These are phyloP conservation scores for Oehlia diaphana DNA, from an alignment of 192 early-diverging fungal species.

Conservation along the genomic window DNA sequence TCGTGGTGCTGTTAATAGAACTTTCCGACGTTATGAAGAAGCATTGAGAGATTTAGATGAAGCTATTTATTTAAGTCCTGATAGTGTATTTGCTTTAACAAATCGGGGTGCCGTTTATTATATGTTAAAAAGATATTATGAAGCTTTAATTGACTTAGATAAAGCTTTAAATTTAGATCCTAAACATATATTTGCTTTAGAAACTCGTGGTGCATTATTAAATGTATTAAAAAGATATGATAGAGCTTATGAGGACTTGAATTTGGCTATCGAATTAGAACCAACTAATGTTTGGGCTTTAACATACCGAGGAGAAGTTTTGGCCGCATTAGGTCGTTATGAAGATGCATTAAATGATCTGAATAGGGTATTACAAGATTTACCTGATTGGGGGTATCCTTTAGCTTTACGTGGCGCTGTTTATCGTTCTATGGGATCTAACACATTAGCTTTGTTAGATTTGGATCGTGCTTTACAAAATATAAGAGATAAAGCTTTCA, in stretches of 20 bases:
- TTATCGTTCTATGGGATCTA: background rate
- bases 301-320: conserved; percentile 8
- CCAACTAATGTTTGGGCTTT: conserved; percentile 17
- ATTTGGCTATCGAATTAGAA: background rate
- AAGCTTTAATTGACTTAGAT: conserved; percentile 14
- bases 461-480: conserved; percentile 8
- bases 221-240: background rate
- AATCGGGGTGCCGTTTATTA: conserved; percentile 21
- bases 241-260: conserved; percentile 6
- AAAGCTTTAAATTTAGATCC: conserved; percentile 4
- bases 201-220: conserved; percentile 10
- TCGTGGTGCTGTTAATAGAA: conserved; percentile 21
- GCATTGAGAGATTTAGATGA: conserved; percentile 22
- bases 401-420: conserved; percentile 20
- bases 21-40: conserved; percentile 24
- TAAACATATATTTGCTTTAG: conserved; percentile 4
- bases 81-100: conserved; percentile 23
- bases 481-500: conserved; percentile 2
- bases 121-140: conserved; percentile 13
- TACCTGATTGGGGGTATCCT: conserved; percentile 20
- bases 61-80: conserved; percentile 1
- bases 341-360: conserved; percentile 22
- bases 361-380: conserved; percentile 6
- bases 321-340: background rate
- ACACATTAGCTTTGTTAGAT: conserved; percentile 12